phyloP scores from a whole-genome alignment of 73 alveolate genomes.

The Halteria grandinella region DNA sequence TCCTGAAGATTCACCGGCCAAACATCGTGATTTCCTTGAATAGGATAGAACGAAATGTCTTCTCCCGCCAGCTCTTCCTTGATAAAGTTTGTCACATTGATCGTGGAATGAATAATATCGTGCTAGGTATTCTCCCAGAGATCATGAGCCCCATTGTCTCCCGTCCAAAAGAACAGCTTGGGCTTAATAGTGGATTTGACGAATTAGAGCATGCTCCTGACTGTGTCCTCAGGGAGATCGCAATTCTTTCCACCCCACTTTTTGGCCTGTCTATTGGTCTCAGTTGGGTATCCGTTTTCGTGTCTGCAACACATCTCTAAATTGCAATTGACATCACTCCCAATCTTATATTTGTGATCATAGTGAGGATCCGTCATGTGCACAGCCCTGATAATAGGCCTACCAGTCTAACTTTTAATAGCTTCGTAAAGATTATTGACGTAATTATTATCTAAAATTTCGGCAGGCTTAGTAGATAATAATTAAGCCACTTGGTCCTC shows the following conservation, averaged over 20 bases:
- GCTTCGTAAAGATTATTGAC: background rate
- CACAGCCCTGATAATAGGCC: slow-evolving; percentile 52
- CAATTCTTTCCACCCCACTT: slow-evolving; percentile 48
- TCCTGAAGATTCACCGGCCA: too few species aligned
- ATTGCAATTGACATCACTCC: background rate
- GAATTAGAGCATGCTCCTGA: background rate
- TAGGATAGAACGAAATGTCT: background rate
- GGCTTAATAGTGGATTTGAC: slow-evolving; percentile 18
- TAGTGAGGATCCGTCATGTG: slow-evolving; percentile 86
- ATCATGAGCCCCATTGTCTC: slow-evolving; percentile 81
- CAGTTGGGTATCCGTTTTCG: background rate
- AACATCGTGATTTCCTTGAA: too few species aligned
- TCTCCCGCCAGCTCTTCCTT: background rate
- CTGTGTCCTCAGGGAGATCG: slow-evolving; percentile 18
- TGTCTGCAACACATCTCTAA: background rate
- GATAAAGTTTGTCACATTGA: background rate
- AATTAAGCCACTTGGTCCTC: too few species aligned
- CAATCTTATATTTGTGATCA: slow-evolving; percentile 61
- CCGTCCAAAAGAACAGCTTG: slow-evolving; percentile 80
- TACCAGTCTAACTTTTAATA: background rate
- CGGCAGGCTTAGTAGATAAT: slow-evolving; percentile 46
- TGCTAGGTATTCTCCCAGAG: slow-evolving; percentile 29
- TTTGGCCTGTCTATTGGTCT: slow-evolving; percentile 15
- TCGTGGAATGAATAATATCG: slow-evolving; percentile 28
- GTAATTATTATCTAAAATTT: slow-evolving; percentile 11